Evolutionary conservation across 192 early-diverging fungal species (phyloP).

Genomic region (Coemansia sp.): DNA sequence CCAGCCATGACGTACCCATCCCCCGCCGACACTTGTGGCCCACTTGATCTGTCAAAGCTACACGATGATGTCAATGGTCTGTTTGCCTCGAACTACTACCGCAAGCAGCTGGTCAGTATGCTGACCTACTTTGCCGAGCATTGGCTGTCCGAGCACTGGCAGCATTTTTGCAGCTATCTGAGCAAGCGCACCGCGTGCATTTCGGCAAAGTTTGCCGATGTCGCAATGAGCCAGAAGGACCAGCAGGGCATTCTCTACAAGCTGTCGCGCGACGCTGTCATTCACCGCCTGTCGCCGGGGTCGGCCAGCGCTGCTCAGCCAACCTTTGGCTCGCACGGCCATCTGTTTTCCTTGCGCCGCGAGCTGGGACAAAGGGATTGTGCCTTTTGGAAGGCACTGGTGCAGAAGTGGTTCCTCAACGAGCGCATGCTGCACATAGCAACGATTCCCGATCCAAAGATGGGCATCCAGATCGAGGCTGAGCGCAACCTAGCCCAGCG

Average conservation of each 20-base stretch:
- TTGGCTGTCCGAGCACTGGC: slow-evolving; percentile 42
- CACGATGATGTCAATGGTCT: slow-evolving; percentile 40
- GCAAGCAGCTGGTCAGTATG: slow-evolving; percentile 42
- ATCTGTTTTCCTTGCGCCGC: slow-evolving; percentile 54
- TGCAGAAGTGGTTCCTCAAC: slow-evolving; percentile 47
- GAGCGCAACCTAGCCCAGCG: slow-evolving; percentile 48
- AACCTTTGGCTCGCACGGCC: slow-evolving; percentile 57
- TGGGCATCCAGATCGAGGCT: slow-evolving; percentile 46
- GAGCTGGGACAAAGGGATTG: slow-evolving; percentile 24
- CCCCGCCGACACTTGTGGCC: slow-evolving; percentile 46
- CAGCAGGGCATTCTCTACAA: slow-evolving; percentile 20
- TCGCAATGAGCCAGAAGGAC: slow-evolving; percentile 42
- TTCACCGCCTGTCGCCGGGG: slow-evolving; percentile 34
- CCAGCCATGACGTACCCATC: slow-evolving; percentile 36
- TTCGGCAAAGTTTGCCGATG: slow-evolving; percentile 64
- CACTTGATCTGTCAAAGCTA: slow-evolving; percentile 41
- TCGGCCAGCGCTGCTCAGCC: slow-evolving; percentile 23
- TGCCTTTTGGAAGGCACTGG: slow-evolving; percentile 33
- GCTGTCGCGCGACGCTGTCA: slow-evolving; percentile 57
- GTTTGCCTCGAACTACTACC: slow-evolving; percentile 48
- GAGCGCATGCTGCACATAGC: slow-evolving; percentile 34
- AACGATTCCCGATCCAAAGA: slow-evolving; percentile 38
- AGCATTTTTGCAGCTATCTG: slow-evolving; percentile 34
- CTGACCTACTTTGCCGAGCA: slow-evolving; percentile 38
- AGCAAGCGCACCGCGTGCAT: slow-evolving; percentile 49